Percentiles rank a stretch among this genome's conserved stretches.
Evolutionary conservation across 1,139 yeast genomes (phyloP).

Genomic region (Arxiozyma heterogenica): DNA sequence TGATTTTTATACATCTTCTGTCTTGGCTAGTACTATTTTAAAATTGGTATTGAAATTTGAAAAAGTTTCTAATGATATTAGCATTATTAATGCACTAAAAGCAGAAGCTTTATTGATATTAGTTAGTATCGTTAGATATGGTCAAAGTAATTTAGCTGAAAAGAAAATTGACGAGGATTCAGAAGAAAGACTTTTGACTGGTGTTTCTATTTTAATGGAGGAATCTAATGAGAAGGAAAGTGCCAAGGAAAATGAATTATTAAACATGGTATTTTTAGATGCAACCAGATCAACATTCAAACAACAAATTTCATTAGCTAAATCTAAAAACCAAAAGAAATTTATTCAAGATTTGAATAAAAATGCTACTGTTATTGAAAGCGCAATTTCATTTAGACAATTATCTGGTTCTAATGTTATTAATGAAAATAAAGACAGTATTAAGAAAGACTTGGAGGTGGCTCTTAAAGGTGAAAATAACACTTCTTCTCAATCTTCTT

Average conservation of each 20-base stretch:
- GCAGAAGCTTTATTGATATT: slow-evolving; percentile 92
- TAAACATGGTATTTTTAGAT: slow-evolving; percentile 71
- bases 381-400: slow-evolving; percentile 74
- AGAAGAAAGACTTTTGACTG: slow-evolving; percentile 78
- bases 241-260: slow-evolving; percentile 35
- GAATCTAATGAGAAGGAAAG: slow-evolving; percentile 40
- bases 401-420: slow-evolving; percentile 46
- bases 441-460: slow-evolving; percentile 42
- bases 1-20: slow-evolving; percentile 85
- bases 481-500: slow-evolving; percentile 43
- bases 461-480: slow-evolving; percentile 43
- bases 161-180: slow-evolving; percentile 92
- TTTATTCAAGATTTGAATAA: slow-evolving; percentile 55
- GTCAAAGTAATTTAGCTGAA: slow-evolving; percentile 67
- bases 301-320: slow-evolving; percentile 46
- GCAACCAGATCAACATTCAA: slow-evolving; percentile 82
- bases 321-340: slow-evolving; percentile 44
- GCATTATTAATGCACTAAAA: slow-evolving; percentile 68
- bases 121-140: slow-evolving; percentile 86
- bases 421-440: slow-evolving; percentile 32
- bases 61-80: slow-evolving; percentile 45
- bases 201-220: slow-evolving; percentile 68
- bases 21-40: slow-evolving; percentile 78
- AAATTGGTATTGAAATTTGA: slow-evolving; percentile 77
- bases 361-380: slow-evolving; percentile 76